A percentile compares a stretch with the other conserved stretches of the same genome.
These are phyloP conservation scores for Plasmodium yoelii DNA, from an alignment of 169 alveolate genomes.

Conservation along the genomic window DNA sequence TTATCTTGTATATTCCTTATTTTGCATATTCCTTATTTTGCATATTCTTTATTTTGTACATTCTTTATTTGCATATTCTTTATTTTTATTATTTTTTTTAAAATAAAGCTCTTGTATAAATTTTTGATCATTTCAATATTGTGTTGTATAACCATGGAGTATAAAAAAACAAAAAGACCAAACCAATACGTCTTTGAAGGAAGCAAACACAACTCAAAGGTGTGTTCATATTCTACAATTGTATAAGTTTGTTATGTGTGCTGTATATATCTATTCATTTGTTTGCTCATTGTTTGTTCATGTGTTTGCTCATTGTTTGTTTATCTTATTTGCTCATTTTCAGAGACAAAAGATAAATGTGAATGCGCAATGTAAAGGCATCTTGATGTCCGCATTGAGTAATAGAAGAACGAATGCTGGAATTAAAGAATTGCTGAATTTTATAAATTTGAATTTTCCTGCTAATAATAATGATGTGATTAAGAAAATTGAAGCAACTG, in stretches of 20 bases:
- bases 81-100: neutral
- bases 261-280: too few relatives aligned
- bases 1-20: too few relatives aligned
- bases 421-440: slow-evolving; percentile 47
- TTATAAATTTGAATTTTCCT: slow-evolving; percentile 25
- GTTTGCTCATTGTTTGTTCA: too few relatives aligned
- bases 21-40: too few relatives aligned
- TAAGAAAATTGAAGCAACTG: neutral
- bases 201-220: slow-evolving; percentile 51
- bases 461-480: slow-evolving; percentile 58
- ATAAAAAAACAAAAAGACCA: slow-evolving; percentile 60
- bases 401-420: slow-evolving; percentile 13
- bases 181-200: slow-evolving; percentile 53
- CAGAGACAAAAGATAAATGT: slow-evolving; percentile 69
- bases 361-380: slow-evolving; percentile 51
- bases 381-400: slow-evolving; percentile 38
- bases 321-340: too few relatives aligned
- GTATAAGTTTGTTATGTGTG: too few relatives aligned
- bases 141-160: slow-evolving; percentile 36
- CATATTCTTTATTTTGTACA: neutral
- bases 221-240: neutral
- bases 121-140: slow-evolving; percentile 4
- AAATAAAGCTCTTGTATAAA: slow-evolving; percentile 23
- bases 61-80: neutral
- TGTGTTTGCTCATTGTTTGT: too few relatives aligned